Conservation (phyloP, 2,329 filamentous ascomycete genomes). For the Aspergillus jensenii region DNA sequence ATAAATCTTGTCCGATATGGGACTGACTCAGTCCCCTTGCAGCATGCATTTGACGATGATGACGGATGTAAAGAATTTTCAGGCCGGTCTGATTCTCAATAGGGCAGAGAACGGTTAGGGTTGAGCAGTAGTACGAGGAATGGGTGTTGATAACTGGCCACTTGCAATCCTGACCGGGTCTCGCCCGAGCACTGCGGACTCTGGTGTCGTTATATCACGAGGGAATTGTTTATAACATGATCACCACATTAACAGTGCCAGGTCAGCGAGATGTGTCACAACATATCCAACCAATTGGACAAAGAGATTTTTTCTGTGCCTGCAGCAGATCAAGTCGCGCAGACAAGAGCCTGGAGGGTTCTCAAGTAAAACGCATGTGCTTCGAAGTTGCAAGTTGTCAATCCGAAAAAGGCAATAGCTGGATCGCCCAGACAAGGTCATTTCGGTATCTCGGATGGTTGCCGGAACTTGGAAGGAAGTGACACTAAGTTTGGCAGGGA, state of each 20-base stretch:
- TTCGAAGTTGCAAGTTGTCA: not conserved
- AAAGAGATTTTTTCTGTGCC: not conserved
- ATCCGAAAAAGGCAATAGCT: not conserved
- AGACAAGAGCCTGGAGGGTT: too few species aligned
- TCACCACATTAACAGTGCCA: not conserved
- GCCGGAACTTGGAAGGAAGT: not conserved
- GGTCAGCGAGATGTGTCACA: not conserved
- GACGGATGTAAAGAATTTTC: not conserved
- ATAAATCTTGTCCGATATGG: not conserved
- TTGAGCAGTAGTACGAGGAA: too few species aligned
- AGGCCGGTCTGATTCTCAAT: not conserved
- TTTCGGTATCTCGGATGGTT: constrained; percentile 7
- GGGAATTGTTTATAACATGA: not conserved
- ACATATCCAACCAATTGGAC: not conserved
- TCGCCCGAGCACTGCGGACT: too few species aligned
- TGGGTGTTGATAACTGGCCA: too few species aligned
- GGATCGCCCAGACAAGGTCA: not conserved
- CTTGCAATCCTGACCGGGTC: not conserved
- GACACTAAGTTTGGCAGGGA: constrained; percentile 7
- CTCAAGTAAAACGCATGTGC: not conserved
- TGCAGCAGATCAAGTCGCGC: not conserved
- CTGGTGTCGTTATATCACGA: not conserved
- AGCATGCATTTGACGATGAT: not conserved
- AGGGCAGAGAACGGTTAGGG: not conserved
- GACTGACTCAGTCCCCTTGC: constrained; percentile 1